phyloP scores from a whole-genome alignment of 345 rosid species.

The Leavenworthia alabamica region DNA sequence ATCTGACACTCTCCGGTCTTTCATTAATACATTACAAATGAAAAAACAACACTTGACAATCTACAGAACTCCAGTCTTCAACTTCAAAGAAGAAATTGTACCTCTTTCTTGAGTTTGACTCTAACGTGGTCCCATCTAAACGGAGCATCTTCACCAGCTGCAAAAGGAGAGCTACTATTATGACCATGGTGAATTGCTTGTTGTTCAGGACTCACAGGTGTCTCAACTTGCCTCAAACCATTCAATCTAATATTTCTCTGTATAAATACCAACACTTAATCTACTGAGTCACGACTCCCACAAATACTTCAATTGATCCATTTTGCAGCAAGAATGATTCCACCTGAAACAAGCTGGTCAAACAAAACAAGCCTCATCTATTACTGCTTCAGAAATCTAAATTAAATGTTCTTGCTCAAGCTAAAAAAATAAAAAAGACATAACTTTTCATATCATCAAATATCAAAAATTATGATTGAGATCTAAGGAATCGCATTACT shows the following conservation, averaged over 20 bases:
- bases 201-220: conserved; percentile 88
- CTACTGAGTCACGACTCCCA: conserved; percentile 70
- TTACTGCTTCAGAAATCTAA: not conserved
- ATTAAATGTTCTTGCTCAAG: too few species aligned
- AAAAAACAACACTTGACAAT: not conserved
- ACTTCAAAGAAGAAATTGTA: not conserved
- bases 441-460: not conserved
- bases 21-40: too few species aligned
- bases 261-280: conserved; percentile 65
- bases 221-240: conserved; percentile 70
- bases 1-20: not conserved
- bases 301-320: conserved; percentile 95
- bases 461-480: too few species aligned
- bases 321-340: conserved; percentile 88
- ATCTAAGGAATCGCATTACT: too few species aligned
- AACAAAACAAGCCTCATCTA: not conserved
- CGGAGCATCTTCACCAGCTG: conserved; percentile 92
- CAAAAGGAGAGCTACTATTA: conserved; percentile 71
- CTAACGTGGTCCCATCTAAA: conserved; percentile 98
- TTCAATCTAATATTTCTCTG: conserved; percentile 55
- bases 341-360: conserved; percentile 84
- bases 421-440: too few species aligned
- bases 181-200: conserved; percentile 93
- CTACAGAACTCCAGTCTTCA: not conserved
- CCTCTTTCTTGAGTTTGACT: conserved; percentile 94